Percentiles rank a stretch among this genome's conserved stretches.
These are phyloP conservation scores for Backusella morwellensis DNA, from an alignment of 192 early-diverging fungal genomes.

Conservation along the genomic window DNA sequence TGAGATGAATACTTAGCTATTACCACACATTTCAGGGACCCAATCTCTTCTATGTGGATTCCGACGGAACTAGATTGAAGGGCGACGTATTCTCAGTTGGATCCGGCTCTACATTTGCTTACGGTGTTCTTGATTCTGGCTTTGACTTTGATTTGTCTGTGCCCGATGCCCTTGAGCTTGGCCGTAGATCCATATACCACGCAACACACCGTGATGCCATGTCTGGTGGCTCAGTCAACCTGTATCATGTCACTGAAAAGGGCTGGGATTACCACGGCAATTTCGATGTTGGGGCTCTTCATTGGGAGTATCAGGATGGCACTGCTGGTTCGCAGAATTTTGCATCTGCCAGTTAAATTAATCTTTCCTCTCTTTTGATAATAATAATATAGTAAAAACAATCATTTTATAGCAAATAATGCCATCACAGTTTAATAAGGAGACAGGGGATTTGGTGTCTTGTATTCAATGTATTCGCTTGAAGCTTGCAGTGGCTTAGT, in stretches of 20 bases:
- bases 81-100: constrained; percentile 95
- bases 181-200: constrained; percentile 90
- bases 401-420: too few species aligned
- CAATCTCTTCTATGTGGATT: constrained; percentile 94
- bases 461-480: too few species aligned
- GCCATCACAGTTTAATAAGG: too few species aligned
- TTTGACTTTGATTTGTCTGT: constrained; percentile 80
- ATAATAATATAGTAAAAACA: neutral
- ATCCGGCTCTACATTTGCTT: constrained; percentile 98
- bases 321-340: constrained; percentile 5
- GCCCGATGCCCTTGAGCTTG: constrained; percentile 89
- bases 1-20: neutral
- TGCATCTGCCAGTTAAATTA: neutral
- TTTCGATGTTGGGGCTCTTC: constrained; percentile 82
- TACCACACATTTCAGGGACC: constrained; percentile 61
- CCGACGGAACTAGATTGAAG: constrained; percentile 86
- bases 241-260: constrained; percentile 89
- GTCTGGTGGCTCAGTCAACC: constrained; percentile 83
- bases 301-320: constrained; percentile 64
- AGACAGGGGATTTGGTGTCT: too few species aligned
- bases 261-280: constrained; percentile 89
- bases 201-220: constrained; percentile 93
- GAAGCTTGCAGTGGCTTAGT: too few species aligned
- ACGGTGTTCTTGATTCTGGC: constrained; percentile 93
- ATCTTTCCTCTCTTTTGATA: neutral